Evolutionary conservation across 495 filamentous ascomycete genomes (phyloP), one percentile per base, ranked within the genome.

Genomic region (Pyronema domesticum): DNA sequence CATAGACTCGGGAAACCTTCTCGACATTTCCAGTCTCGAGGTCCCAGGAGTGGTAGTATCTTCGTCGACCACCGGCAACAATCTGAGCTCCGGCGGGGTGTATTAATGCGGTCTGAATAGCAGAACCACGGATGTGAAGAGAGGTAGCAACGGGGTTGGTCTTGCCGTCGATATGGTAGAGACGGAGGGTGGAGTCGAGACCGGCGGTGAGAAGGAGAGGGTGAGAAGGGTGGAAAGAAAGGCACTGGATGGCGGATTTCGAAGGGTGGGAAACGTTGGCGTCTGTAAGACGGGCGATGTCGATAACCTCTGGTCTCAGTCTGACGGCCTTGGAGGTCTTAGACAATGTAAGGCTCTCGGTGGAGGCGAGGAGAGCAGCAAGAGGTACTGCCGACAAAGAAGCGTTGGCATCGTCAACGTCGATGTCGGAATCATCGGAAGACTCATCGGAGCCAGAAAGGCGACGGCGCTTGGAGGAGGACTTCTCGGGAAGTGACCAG

Each of bases 21-120:
- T 89, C 82, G 33, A 96, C 75, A 18, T 71, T 72, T 18, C 91
- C 93, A 6, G 83, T 78, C 40, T 80, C 67, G 3, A 98, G 73
- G 64, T 95, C 81, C 91, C 91, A 98, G 60, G 79, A 80, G 70
- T 96, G 91, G 70, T 95, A 94, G 68, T 91, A 96, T 57, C 82
- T 80, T 17, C 93, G 77, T 4, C 87, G 79, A 47, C 86, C 86
- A 19, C 88, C 80, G 51, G 94, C 81, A 65, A 94, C 83, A 58
- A 96, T 80, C 50, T 78, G 78, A 55, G 76, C 72, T 18, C 78
- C 76, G 10, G 68, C 60, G 39, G 76, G 73, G 39, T 82, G 74
- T 39, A 54, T 34, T 68, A 96, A 95, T 1, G 89, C 83, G 5
- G 83, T 86, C 53, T 81, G 76, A 48, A 96, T 74, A 10, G 88